These are phyloP conservation scores for Isoetes engelmannii DNA, from an alignment of 83 land plant species.

Conservation along the genomic window DNA sequence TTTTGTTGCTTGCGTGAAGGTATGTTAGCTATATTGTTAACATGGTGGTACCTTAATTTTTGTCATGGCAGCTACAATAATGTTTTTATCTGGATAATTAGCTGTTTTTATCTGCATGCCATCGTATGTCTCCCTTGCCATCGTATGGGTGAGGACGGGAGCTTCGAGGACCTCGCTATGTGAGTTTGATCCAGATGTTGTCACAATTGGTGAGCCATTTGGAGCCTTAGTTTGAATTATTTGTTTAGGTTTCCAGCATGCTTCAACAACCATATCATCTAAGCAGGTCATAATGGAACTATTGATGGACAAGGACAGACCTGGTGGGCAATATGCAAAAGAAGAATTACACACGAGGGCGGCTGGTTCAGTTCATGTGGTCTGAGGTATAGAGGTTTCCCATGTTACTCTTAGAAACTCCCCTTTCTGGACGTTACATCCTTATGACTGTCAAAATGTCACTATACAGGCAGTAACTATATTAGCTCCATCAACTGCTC, in stretches of 20 bases:
- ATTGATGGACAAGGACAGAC: constrained; percentile 74
- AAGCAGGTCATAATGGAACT: constrained; percentile 95
- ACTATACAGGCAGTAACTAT: constrained; percentile 60
- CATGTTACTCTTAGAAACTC: constrained; percentile 74
- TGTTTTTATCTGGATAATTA: constrained; percentile 54
- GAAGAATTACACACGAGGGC: constrained; percentile 66
- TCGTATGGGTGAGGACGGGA: constrained; percentile 95
- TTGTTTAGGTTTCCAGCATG: no score
- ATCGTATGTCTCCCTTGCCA: constrained; percentile 77
- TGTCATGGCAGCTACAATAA: constrained; percentile 90
- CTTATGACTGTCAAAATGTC: constrained; percentile 82
- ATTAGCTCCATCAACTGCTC: constrained; percentile 69
- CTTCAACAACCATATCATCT: no score
- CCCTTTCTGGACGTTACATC: constrained; percentile 96
- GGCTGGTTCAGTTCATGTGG: constrained; percentile 85
- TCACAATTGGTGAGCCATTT: constrained; percentile 96
- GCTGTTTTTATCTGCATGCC: no score
- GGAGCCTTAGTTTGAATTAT: no score
- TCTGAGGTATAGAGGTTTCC: constrained; percentile 52
- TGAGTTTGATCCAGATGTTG: constrained; percentile 84
- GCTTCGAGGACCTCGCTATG: constrained; percentile 79
- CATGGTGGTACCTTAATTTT: no score
- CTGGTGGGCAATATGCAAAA: constrained; percentile 72
- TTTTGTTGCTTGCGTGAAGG: constrained; percentile 82
- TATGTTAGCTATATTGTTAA: no score